Evolutionary conservation across 1,284 basidiomycete species (phyloP), one percentile per base, ranked within the genome.

Genomic region (Ganoderma lucidum): DNA sequence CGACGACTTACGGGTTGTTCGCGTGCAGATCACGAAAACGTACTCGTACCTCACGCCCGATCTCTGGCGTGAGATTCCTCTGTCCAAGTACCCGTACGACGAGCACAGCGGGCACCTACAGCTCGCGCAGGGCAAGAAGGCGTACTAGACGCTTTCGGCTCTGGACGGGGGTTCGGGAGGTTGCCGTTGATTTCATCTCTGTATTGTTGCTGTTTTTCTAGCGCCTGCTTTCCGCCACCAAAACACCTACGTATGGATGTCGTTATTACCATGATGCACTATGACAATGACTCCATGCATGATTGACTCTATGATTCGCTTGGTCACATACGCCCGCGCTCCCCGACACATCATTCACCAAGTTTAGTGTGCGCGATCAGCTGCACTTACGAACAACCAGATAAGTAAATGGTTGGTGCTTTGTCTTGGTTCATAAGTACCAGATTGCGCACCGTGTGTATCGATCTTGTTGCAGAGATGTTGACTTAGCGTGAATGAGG

Each of bases 31-130:
- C 83, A 95, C 97, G 77, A 96, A 96, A 91, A 98, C 97, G 74
- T 99, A 99, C 84, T 84, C 92, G 63, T 96, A 98, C 94, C 93
- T 99, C 75, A 98, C 97, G 63, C 97, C 98, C 74, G 96, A 99
- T 84, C 89, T 99, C 79, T 99, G 97, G 97, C 90, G 92, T 79
- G 93, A 98, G 81, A 98, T 98, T 82, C 92, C 96, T 61, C 86
- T 94, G 56, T 94, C 93, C 74, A 93, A 93, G 82, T 88, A 93
- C 78, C 96, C 96, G 39, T 97, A 93, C 86, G 97, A 98, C 82
- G 96, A 97, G 86, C 93, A 95, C 88, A 95, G 94, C 78, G 92
- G 90, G 65, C 95, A 97, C 83, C 87, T 98, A 73, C 93, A 94
- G 82, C 87, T 96, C 75, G 88, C 90, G 68, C 88, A 90, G 72